Evolutionary conservation across 768 basidiomycete species (phyloP).

Genomic region (Termitomyces sp.): DNA sequence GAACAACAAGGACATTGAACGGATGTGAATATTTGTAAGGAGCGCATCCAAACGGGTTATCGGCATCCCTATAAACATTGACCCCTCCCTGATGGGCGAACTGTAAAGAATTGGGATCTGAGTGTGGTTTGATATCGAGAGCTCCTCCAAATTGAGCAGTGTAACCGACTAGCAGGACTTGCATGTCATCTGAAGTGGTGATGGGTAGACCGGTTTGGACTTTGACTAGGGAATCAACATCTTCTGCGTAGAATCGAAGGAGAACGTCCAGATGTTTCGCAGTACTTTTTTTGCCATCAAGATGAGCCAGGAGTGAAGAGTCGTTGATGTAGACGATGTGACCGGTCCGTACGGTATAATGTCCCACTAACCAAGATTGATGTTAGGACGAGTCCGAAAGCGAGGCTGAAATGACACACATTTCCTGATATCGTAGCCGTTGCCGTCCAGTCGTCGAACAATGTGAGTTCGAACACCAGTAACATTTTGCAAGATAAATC

Average conservation of each 20-base stretch:
- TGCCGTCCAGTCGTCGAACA: conserved; percentile 75
- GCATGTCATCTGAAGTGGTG: conserved; percentile 28
- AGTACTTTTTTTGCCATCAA: conserved; percentile 22
- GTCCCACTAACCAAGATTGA: conserved; percentile 56
- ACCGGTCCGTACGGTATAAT: conserved; percentile 74
- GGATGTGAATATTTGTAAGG: conserved; percentile 47
- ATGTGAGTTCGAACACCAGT: conserved; percentile 78
- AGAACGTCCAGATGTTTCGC: conserved; percentile 42
- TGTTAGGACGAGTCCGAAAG: background rate
- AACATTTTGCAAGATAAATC: conserved; percentile 74
- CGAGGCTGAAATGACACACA: conserved; percentile 43
- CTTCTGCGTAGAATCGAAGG: conserved; percentile 56
- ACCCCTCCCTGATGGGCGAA: conserved; percentile 53
- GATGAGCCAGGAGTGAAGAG: conserved; percentile 35
- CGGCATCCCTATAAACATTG: conserved; percentile 45
- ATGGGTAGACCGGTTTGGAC: conserved; percentile 35
- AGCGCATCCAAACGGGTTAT: conserved; percentile 58
- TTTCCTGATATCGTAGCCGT: conserved; percentile 83
- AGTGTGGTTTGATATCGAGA: conserved; percentile 29
- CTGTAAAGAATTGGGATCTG: conserved; percentile 27
- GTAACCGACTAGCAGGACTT: conserved; percentile 53
- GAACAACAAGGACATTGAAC: conserved; percentile 56
- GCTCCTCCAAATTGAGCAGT: conserved; percentile 74
- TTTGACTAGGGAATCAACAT: conserved; percentile 43
- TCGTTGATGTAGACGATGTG: conserved; percentile 85